Base-by-base conservation (phyloP, 1,139 yeast species). In the Yamadazyma pseudoaaseri region DNA sequence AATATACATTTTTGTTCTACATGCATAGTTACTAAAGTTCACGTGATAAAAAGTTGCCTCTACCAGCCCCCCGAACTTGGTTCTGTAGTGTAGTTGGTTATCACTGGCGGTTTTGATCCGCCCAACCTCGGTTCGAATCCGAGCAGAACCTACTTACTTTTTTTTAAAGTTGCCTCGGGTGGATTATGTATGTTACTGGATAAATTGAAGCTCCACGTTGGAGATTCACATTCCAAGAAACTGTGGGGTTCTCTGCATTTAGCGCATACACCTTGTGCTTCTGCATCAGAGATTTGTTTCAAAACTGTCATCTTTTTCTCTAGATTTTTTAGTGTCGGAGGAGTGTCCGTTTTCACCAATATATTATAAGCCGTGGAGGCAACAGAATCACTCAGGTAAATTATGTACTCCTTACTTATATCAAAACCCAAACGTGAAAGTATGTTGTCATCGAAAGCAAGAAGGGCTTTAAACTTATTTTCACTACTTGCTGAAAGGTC, bases 61-160 rank as follows among this genome's bases (percentile, higher is more conserved):
- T n/a, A n/a, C n/a, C n/a, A n/a, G n/a, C n/a, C n/a, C n/a, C n/a
- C n/a, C n/a, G n/a, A n/a, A n/a, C n/a, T n/a, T n/a, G 25, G 25
- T 22, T 22, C 25, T 11, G 25, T 22, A 22, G 25, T 22, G 72
- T 66, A 66, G 72, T n/a, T 60, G 71, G 72, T 65, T 63, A 65
- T 65, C 72, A 65, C 72, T 50, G 56, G 61, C 57, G 71, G 72
- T 65, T 65, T 58, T 65, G 72, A 65, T 81, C 87, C 89, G 81
- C 66, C 72, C 79, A 79, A 82, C 89, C 86, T 87, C 89, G 83
- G 89, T 81, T 81, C 89, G 17, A 21, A 16, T 20, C 13, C 17
- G 14, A 9, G 3, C 20, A 9, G 33, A 18, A 26, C 18, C 18
- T 27, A 8, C n/a, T 22, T 22, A 8, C n/a, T 22, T 8, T 22